Conservation (phyloP, 441 rosid species). For the Populus trichocarpa region DNA sequence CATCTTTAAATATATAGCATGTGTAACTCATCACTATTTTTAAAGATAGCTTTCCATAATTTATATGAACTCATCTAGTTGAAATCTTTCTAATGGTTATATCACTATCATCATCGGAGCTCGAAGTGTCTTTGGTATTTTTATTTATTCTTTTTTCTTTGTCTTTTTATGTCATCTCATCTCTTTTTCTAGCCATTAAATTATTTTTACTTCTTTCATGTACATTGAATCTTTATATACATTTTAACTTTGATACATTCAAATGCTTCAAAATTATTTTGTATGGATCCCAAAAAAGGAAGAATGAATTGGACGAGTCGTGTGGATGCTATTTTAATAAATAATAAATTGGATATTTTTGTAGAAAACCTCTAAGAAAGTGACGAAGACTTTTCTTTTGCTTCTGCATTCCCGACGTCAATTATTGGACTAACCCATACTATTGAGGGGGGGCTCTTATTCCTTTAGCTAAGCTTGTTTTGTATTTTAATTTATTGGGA, state of each 20-base stretch:
- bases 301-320: too few relatives aligned
- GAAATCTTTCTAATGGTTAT: too few relatives aligned
- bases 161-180: too few relatives aligned
- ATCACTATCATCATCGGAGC: too few relatives aligned
- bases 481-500: background rate
- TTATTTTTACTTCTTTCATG: too few relatives aligned
- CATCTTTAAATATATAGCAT: too few relatives aligned
- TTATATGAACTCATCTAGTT: too few relatives aligned
- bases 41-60: too few relatives aligned
- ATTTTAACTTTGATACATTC: background rate
- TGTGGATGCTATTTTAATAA: too few relatives aligned
- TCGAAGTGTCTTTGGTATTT: accelerated
- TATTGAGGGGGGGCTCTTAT: conserved; percentile 12
- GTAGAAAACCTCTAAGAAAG: background rate
- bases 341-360: too few relatives aligned
- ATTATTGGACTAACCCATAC: conserved; percentile 30
- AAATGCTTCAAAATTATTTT: background rate
- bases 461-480: background rate
- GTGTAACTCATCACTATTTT: accelerated
- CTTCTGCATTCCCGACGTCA: conserved; percentile 22
- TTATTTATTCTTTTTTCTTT: accelerated
- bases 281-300: background rate
- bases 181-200: too few relatives aligned
- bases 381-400: background rate
- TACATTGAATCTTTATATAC: too few relatives aligned